These are phyloP conservation scores for Kewa caespitosa DNA, from an alignment of 179 eudicot species.

Conservation along the genomic window DNA sequence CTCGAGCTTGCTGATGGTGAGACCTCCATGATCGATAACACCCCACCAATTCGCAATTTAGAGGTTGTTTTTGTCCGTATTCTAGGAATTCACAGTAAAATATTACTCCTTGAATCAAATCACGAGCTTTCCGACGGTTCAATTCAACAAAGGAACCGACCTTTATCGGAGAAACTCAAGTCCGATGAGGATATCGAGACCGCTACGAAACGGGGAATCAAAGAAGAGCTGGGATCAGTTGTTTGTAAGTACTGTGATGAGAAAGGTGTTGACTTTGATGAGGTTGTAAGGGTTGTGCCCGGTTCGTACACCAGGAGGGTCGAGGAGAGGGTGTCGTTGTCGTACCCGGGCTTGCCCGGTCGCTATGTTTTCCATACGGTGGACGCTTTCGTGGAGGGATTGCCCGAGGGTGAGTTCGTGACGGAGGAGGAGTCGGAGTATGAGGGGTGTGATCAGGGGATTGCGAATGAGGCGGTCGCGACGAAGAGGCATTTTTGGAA, in stretches of 20 bases:
- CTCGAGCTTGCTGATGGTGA: no score
- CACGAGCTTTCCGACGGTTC: no score
- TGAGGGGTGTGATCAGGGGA: constrained; percentile 34
- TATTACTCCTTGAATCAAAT: no score
- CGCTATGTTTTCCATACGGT: constrained; percentile 80
- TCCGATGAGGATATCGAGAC: no score
- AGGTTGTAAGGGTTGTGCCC: constrained; percentile 46
- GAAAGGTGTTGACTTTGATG: constrained; percentile 18
- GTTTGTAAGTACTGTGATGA: constrained; percentile 13
- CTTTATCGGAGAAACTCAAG: no score
- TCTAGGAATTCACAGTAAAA: no score
- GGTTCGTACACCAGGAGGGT: constrained; percentile 64
- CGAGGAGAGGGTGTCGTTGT: constrained; percentile 74
- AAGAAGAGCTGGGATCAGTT: constrained; percentile 77
- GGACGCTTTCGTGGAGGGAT: constrained; percentile 72
- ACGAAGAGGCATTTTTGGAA: constrained; percentile 80
- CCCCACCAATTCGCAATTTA: no score
- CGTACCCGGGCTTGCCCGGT: constrained; percentile 95
- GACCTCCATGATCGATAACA: no score
- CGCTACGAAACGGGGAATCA: no score
- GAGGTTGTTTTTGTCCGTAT: no score
- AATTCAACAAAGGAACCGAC: no score
- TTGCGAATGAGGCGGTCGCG: constrained; percentile 46
- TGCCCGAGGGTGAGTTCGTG: constrained; percentile 75
- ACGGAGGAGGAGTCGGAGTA: constrained; percentile 77